Conservation (phyloP, 352 stramenopile species). For the Globisporangium megalacanthum region DNA sequence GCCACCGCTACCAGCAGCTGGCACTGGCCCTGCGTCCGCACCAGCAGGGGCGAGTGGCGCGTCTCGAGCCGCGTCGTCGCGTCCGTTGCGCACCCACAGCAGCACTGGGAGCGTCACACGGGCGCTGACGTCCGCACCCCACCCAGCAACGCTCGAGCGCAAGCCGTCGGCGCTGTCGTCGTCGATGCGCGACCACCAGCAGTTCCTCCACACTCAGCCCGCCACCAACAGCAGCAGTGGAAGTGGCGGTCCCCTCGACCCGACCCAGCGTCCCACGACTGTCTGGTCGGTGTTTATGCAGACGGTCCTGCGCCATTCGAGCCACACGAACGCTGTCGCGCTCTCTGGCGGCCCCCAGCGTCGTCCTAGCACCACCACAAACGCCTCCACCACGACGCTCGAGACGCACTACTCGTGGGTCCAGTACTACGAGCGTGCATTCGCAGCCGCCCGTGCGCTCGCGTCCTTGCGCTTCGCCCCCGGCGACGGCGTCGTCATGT, state of each 20-base stretch:
- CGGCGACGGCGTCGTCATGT: constrained; percentile 58
- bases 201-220: not conserved
- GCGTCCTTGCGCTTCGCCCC: constrained; percentile 43
- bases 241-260: constrained; percentile 6
- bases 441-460: constrained; percentile 36
- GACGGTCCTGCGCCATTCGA: constrained; percentile 13
- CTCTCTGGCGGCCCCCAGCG: constrained; percentile 5
- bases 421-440: constrained; percentile 25
- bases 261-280: constrained; percentile 4
- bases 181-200: constrained; percentile 6
- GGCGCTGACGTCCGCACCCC: not conserved
- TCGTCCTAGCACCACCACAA: not conserved
- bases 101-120: constrained; percentile 5
- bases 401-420: constrained; percentile 25
- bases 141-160: not conserved
- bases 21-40: not conserved
- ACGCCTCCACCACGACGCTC: constrained; percentile 1
- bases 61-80: not conserved
- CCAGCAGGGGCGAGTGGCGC: not conserved
- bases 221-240: not conserved
- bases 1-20: not conserved
- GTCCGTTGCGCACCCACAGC: constrained; percentile 10
- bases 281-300: constrained; percentile 16
- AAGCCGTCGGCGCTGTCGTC: constrained; percentile 9
- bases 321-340: constrained; percentile 9